Conservation (phyloP, 2,329 filamentous ascomycete genomes). For the Alternaria postmessia region DNA sequence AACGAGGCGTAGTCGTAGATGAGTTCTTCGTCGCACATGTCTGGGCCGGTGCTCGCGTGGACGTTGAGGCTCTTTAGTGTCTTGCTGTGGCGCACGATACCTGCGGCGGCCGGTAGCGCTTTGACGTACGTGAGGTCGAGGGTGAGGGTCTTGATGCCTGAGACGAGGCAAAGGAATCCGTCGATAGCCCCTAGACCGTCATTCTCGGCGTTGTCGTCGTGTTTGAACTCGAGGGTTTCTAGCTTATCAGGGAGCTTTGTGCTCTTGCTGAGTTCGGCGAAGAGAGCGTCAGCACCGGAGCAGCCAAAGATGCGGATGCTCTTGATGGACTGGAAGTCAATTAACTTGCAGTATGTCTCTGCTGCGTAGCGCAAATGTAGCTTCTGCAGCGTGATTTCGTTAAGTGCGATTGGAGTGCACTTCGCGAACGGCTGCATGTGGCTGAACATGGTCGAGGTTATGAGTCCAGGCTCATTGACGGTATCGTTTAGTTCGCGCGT, state of each 20-base stretch:
- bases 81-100: slow-evolving; percentile 56
- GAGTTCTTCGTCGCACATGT: slow-evolving; percentile 53
- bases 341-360: slow-evolving; percentile 58
- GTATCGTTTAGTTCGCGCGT: slow-evolving; percentile 57
- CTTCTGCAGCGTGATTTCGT: slow-evolving; percentile 56
- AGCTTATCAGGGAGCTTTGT: slow-evolving; percentile 55
- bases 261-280: slow-evolving; percentile 58
- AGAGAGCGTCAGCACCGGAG: slow-evolving; percentile 56
- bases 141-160: slow-evolving; percentile 55
- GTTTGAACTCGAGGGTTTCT: slow-evolving; percentile 57
- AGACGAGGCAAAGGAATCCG: slow-evolving; percentile 57
- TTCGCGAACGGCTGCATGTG: slow-evolving; percentile 58
- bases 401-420: slow-evolving; percentile 56
- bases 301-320: slow-evolving; percentile 56
- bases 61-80: slow-evolving; percentile 56
- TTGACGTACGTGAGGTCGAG: slow-evolving; percentile 56
- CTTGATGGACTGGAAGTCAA: slow-evolving; percentile 56
- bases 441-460: slow-evolving; percentile 57
- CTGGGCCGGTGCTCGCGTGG: slow-evolving; percentile 49
- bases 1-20: slow-evolving; percentile 56
- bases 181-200: slow-evolving; percentile 58
- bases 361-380: slow-evolving; percentile 58
- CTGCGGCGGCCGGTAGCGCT: slow-evolving; percentile 52
- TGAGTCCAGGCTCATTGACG: slow-evolving; percentile 56
- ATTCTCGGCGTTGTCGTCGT: slow-evolving; percentile 58